Evolutionary conservation across 2,329 filamentous ascomycete species (phyloP).

Genomic region (Cladophialophora exuberans): DNA sequence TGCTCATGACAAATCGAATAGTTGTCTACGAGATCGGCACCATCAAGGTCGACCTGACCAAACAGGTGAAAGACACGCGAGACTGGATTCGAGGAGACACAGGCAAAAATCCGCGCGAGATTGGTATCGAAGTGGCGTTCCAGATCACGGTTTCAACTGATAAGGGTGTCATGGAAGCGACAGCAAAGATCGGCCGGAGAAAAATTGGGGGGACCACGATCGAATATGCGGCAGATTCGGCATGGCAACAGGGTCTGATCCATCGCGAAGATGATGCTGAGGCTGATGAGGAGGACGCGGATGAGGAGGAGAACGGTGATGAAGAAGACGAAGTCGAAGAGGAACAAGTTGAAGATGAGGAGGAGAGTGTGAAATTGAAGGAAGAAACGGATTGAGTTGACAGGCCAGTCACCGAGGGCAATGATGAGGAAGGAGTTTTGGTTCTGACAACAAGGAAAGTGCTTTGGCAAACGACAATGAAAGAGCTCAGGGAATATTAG

Average conservation of each 20-base stretch:
- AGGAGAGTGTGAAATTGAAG: too few relatives aligned
- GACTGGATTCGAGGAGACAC: neutral
- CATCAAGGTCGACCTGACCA: conserved; percentile 3
- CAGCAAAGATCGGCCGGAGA: neutral
- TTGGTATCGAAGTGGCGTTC: neutral
- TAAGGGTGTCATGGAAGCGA: conserved; percentile 5
- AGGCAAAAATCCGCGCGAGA: neutral
- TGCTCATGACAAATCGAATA: neutral
- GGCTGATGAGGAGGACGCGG: neutral
- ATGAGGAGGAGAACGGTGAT: neutral
- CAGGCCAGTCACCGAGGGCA: too few relatives aligned
- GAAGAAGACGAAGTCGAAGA: neutral
- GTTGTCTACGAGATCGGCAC: neutral
- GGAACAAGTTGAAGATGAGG: too few relatives aligned
- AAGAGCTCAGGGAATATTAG: too few relatives aligned
- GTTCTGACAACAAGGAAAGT: too few relatives aligned
- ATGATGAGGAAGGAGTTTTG: too few relatives aligned
- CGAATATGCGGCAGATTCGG: neutral
- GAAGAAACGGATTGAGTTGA: too few relatives aligned
- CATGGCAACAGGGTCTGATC: neutral
- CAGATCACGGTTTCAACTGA: neutral
- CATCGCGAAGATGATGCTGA: neutral
- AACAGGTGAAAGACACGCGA: neutral
- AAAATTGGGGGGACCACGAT: neutral
- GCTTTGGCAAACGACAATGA: too few relatives aligned